Base-by-base conservation (phyloP, 495 filamentous ascomycete species). In the Penicillium pancosmium region DNA sequence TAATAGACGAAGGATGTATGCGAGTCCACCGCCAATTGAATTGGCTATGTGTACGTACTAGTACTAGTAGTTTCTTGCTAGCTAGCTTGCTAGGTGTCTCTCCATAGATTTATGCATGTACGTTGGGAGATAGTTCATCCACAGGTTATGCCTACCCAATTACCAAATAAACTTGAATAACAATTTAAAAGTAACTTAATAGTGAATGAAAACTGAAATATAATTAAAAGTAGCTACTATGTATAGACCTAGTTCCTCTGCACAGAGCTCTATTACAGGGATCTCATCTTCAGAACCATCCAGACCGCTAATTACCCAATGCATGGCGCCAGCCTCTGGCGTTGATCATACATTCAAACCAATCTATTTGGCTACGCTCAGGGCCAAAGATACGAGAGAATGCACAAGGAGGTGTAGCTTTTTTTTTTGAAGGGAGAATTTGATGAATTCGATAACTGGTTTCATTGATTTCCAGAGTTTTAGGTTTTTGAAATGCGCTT, bases 291-390 rank as follows among this genome's bases (percentile, higher is more conserved):
- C 9, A 48, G 36, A 48, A 48, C 3, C 19, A 48, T 48, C 46
- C 21, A 48, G 46, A 48, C 46, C 46, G 46, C 46, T 10, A 27
- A 27, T 48, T 48, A 13, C 46, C 10, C 19, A 36, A 56, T 58
- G 65, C 58, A 56, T 69, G 61, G 61, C 61, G 55, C 34, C 61
- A 55, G 59, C 57, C 58, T 40, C 49, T 16, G 46, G 49, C 49
- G 49, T 33, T 35, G 49, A 33, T 35, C 33, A 59, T 31, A 27
- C 41, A 3, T 19, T 44, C 12, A n/a, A 2, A 40, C 18, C 35
- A 43, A 44, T 57, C 56, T 35, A 38, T 36, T 31, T 19, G 40
- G 51, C 34, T 21, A 47, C 50, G 43, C 49, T 52, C 54, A 48
- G 8, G 27, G 27, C 27, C 27, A 31, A 7, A 31, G 3, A 31